phyloP scores from a whole-genome alignment of 179 eudicot species.

The Nepenthes alata region DNA sequence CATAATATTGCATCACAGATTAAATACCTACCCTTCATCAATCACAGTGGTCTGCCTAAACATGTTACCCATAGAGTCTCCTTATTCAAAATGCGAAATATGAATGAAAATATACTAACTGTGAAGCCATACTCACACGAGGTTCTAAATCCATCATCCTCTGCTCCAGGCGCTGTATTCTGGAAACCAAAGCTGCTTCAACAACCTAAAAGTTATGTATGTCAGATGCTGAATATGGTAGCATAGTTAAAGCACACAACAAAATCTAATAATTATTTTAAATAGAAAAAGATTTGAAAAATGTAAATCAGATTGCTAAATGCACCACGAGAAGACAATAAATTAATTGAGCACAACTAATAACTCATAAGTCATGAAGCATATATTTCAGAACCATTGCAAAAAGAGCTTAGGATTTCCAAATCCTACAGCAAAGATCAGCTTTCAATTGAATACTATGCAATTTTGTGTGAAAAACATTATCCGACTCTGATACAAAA shows the following conservation, averaged over 20 bases:
- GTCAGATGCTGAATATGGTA: neutral
- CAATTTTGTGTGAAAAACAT: no score
- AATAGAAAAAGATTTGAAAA: no score
- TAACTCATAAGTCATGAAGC: neutral
- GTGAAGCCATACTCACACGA: constrained; percentile 79
- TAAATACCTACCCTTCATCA: neutral
- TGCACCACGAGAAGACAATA: neutral
- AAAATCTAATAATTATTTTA: neutral
- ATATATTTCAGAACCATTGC: neutral
- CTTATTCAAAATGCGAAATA: neutral
- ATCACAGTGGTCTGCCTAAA: neutral
- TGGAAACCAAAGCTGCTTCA: constrained; percentile 90
- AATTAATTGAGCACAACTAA: neutral
- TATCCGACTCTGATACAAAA: no score
- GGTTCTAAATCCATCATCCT: constrained; percentile 91
- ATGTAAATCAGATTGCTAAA: no score
- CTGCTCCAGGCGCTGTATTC: constrained; percentile 73
- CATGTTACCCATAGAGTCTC: neutral
- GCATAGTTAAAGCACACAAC: neutral
- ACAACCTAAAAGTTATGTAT: constrained; percentile 41
- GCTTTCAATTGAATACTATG: no score
- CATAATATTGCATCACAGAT: neutral
- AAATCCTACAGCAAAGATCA: no score
- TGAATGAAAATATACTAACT: constrained; percentile 38
- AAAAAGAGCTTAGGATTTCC: neutral